Conservation (phyloP, 164 flowering plant genomes). For the Nymphaea colorata region DNA sequence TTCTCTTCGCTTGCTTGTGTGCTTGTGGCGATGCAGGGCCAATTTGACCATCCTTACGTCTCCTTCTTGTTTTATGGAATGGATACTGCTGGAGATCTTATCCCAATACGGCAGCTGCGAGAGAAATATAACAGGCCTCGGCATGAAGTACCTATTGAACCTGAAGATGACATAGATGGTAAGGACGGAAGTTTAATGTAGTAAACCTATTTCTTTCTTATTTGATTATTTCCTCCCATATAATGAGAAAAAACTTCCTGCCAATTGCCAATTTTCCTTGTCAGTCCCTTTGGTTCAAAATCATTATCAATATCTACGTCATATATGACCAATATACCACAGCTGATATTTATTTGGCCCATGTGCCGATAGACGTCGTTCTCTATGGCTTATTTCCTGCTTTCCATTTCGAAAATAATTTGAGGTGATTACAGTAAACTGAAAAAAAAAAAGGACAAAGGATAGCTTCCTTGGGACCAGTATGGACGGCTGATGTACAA, state of each 20-base stretch:
- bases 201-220: not conserved
- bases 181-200: conserved; percentile 8
- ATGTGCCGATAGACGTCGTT: no score
- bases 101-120: conserved; percentile 81
- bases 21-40: conserved; percentile 30
- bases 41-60: conserved; percentile 85
- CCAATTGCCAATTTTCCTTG: not conserved
- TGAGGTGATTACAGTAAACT: no score
- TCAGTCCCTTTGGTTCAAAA: no score
- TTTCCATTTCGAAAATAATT: no score
- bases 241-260: not conserved
- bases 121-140: conserved; percentile 83
- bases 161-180: conserved; percentile 29
- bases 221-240: not conserved
- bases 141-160: conserved; percentile 63
- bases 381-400: no score
- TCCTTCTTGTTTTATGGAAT: conserved; percentile 77
- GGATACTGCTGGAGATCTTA: conserved; percentile 86
- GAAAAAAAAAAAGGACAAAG: no score
- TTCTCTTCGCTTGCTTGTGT: not conserved
- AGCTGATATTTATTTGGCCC: no score
- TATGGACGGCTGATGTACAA: no score
- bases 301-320: no score
- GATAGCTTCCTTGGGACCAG: no score
- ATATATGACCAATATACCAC: no score